Conservation (phyloP, 257 asterid species). For the Nicotiana obtusifolia region DNA sequence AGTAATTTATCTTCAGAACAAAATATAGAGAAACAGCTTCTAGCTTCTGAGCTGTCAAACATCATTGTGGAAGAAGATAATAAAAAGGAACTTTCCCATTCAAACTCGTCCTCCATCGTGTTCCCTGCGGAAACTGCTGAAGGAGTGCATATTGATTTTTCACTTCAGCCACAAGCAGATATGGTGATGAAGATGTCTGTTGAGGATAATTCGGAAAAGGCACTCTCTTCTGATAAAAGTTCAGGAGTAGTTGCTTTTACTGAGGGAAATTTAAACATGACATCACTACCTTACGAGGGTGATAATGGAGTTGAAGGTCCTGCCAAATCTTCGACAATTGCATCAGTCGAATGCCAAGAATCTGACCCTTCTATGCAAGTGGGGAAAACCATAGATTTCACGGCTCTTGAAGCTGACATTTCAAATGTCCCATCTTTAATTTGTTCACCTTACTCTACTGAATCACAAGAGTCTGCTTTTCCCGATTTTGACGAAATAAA, state of each 20-base stretch:
- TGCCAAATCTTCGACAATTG: neutral
- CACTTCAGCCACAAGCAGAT: neutral
- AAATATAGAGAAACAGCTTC: neutral
- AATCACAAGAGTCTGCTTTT: neutral
- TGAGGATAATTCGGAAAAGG: constrained; percentile 8
- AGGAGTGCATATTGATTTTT: neutral
- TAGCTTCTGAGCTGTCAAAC: neutral
- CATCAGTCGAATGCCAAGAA: constrained; percentile 1
- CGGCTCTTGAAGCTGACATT: neutral
- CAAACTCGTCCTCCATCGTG: neutral
- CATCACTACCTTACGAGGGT: neutral
- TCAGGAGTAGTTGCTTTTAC: too few relatives aligned
- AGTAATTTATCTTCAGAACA: neutral
- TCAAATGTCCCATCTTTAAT: neutral
- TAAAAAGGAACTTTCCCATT: neutral
- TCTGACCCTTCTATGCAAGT: constrained; percentile 3
- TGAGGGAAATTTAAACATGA: neutral
- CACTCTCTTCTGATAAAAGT: too few relatives aligned
- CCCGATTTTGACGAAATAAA: neutral
- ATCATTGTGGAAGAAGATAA: neutral
- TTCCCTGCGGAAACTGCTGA: neutral
- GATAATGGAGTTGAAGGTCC: neutral
- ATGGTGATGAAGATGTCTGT: constrained; percentile 1
- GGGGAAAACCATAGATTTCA: neutral
- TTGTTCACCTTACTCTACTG: neutral